Percentiles rank a stretch among this genome's conserved stretches.
Conservation (phyloP, 2,329 filamentous ascomycete genomes). For the Clonostachys rhizophaga region DNA sequence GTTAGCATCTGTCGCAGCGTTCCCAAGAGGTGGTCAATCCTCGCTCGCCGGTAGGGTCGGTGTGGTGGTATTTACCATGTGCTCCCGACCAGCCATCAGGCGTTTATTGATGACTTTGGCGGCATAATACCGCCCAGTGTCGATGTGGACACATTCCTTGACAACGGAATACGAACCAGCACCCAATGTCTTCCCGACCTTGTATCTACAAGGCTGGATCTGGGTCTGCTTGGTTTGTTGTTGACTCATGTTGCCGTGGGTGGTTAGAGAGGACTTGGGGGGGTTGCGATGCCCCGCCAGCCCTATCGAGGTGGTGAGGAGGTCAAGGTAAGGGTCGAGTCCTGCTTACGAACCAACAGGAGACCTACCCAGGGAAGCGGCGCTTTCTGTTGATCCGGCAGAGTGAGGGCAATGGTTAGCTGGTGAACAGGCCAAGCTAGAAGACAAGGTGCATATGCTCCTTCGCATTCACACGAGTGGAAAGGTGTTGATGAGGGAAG, state of each 20-base stretch:
- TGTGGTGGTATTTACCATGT: constrained; percentile 70
- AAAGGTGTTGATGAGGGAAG: too few relatives aligned
- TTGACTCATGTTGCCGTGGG: not conserved
- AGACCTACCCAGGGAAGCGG: not conserved
- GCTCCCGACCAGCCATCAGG: constrained; percentile 93
- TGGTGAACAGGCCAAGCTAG: too few relatives aligned
- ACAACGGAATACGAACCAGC: constrained; percentile 97
- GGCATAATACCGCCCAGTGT: constrained; percentile 95
- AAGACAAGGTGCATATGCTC: too few relatives aligned
- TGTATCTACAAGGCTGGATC: constrained; percentile 95
- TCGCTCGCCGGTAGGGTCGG: not conserved
- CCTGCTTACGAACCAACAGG: not conserved
- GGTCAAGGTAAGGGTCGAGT: not conserved
- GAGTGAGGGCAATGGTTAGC: not conserved
- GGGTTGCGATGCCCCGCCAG: not conserved
- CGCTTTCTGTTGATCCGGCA: not conserved
- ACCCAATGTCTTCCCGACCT: constrained; percentile 95
- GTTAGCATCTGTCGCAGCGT: not conserved
- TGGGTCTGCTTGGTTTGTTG: constrained; percentile 40
- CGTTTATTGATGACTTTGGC: constrained; percentile 99
- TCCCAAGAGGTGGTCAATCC: not conserved
- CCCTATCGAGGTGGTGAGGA: too few relatives aligned
- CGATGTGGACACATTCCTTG: constrained; percentile 98
- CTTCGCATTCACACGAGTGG: too few relatives aligned
- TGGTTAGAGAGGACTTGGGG: not conserved